phyloP scores from a whole-genome alignment of 1,284 basidiomycete species.

The Clitocybe nebularis region DNA sequence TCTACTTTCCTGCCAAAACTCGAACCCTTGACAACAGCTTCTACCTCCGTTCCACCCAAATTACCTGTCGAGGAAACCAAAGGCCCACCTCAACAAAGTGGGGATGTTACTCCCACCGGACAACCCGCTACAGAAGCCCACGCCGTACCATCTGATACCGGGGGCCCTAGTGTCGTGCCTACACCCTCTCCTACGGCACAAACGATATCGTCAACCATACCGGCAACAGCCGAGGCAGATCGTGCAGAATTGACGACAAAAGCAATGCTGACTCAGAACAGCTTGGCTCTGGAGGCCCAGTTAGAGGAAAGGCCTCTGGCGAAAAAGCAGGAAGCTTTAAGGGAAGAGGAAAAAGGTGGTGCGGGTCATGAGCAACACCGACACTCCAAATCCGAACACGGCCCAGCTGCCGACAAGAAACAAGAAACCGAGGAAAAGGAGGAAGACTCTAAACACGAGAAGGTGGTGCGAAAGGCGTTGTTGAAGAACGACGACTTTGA shows the following conservation, averaged over 20 bases:
- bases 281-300: conserved; percentile 76
- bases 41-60: conserved; percentile 22
- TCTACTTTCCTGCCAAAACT: conserved; percentile 85
- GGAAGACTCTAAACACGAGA: conserved; percentile 26
- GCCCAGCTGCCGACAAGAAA: conserved; percentile 10
- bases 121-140: not conserved
- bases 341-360: conserved; percentile 36
- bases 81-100: conserved; percentile 13
- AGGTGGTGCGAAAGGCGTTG: conserved; percentile 61
- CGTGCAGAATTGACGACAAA: conserved; percentile 45
- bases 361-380: conserved; percentile 19
- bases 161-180: not conserved
- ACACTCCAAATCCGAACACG: conserved; percentile 12
- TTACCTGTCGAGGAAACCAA: conserved; percentile 13
- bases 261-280: conserved; percentile 59
- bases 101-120: not conserved
- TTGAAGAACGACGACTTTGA: conserved; percentile 90
- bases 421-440: conserved; percentile 14
- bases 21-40: conserved; percentile 43
- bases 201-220: conserved; percentile 21
- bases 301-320: conserved; percentile 84
- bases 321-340: conserved; percentile 80
- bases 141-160: no score
- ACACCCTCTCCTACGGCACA: no score
- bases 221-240: conserved; percentile 29